phyloP scores from a whole-genome alignment of 2,329 filamentous ascomycete species.

The Colletotrichum spinosum region DNA sequence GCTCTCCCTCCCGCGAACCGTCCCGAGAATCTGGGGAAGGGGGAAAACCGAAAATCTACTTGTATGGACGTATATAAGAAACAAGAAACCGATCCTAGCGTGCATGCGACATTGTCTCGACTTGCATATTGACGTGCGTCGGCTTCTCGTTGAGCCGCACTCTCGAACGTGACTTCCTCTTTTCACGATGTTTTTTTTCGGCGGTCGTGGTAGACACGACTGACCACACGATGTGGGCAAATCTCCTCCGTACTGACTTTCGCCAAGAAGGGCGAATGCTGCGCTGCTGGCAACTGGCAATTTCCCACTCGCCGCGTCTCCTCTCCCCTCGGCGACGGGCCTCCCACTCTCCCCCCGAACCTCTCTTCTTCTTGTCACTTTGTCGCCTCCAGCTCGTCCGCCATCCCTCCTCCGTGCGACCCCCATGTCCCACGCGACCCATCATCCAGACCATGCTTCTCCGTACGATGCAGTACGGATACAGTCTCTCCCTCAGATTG shows the following conservation, averaged over 20 bases:
- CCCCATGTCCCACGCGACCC: slow-evolving; percentile 3
- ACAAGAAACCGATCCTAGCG: background rate
- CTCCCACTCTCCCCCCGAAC: background rate
- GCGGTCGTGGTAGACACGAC: no score
- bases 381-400: background rate
- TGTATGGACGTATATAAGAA: no score
- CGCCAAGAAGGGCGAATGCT: slow-evolving; percentile 15
- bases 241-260: slow-evolving; percentile 6
- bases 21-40: slow-evolving; percentile 31
- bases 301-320: slow-evolving; percentile 23
- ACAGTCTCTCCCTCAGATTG: background rate
- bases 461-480: background rate
- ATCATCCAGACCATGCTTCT: background rate
- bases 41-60: no score
- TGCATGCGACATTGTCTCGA: slow-evolving; percentile 3
- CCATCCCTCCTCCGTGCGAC: slow-evolving; percentile 4
- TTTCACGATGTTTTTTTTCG: no score
- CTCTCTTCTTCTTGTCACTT: background rate
- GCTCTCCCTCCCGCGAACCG: background rate
- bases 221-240: no score
- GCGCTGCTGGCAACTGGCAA: slow-evolving; percentile 15
- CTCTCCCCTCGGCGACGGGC: background rate
- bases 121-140: slow-evolving; percentile 5
- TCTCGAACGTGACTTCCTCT: no score
- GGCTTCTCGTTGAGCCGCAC: slow-evolving; percentile 6